Base-by-base conservation (phyloP, 2,329 filamentous ascomycete species). In the Fusarium abutilonis region DNA sequence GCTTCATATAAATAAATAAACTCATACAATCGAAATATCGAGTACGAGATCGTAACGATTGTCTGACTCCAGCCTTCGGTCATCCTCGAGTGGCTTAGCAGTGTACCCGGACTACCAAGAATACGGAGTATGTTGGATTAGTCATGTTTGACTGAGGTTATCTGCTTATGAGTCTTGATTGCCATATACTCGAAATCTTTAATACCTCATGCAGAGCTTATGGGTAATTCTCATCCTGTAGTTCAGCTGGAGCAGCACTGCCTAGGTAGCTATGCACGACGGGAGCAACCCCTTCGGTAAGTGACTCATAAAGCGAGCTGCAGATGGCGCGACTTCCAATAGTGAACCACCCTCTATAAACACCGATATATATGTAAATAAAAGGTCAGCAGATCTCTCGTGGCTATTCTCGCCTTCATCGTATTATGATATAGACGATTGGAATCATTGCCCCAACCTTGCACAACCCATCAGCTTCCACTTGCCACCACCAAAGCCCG, bases 241-340 rank as follows among this genome's bases (percentile, higher is more conserved):
- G 6, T 5, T 7, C 6, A 23, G 23, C 17, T 17, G 21, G 28
- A 31, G 15, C 10, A 19, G 28, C 15, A 32, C 54, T 60, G 56
- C 56, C 49, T 60, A 26, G 23, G 23, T 26, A 47, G 28, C 17
- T 14, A 13, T 17, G 6, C 11, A 13, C 21, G 14, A 34, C 10
- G n/a, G 43, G 38, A 41, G 36, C 49, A 60, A 42, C 50, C 55
- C 34, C 19, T 36, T 36, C 57, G 45, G 57, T 19, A 56, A 39
- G 31, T 62, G 58, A 62, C 57, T 62, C 58, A 61, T n/a, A 28
- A 61, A 10, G 13, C 32, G 11, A 53, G 23, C 19, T 19, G 35
- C 15, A 40, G 31, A 36, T 44, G 28, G 29, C 3, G 6, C 23
- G 23, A 8, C 23, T 26, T 31, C 29, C 9, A 10, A 31, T 31